Percentiles rank a stretch among this genome's conserved stretches.
Evolutionary conservation across 805 yeast species (phyloP).

Genomic region (Candida awuae): DNA sequence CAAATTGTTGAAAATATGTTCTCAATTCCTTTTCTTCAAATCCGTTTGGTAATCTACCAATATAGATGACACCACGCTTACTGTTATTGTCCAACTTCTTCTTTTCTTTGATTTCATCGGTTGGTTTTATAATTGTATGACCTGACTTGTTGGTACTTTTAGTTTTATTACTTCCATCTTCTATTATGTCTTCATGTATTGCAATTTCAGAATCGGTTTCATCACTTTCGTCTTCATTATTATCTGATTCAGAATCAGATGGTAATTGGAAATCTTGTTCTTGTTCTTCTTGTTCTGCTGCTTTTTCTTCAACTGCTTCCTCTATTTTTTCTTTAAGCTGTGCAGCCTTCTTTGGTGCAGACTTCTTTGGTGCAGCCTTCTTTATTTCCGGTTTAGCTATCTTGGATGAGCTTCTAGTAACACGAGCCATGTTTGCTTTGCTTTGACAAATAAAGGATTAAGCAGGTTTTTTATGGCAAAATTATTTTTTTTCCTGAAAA

Average conservation of each 20-base stretch:
- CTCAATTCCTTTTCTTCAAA: constrained; percentile 76
- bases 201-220: constrained; percentile 9
- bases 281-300: constrained; percentile 14
- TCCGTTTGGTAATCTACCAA: constrained; percentile 90
- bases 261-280: constrained; percentile 17
- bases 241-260: constrained; percentile 12
- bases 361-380: background rate
- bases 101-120: constrained; percentile 3
- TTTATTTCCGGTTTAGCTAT: background rate
- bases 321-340: constrained; percentile 8
- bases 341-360: constrained; percentile 7
- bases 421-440: background rate
- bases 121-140: constrained; percentile 19
- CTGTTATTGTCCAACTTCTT: constrained; percentile 8
- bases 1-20: constrained; percentile 85
- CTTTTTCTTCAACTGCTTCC: constrained; percentile 5
- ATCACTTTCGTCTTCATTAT: constrained; percentile 12
- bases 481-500: background rate
- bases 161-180: constrained; percentile 6
- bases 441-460: no score
- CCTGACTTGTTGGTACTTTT: constrained; percentile 12
- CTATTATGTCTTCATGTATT: constrained; percentile 7
- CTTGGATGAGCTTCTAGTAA: background rate
- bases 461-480: no score
- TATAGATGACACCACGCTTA: constrained; percentile 65